Evolutionary conservation across 805 yeast genomes (phyloP), one percentile per base, ranked within the genome.

Genomic region (Crinitomyces ghanaensis): DNA sequence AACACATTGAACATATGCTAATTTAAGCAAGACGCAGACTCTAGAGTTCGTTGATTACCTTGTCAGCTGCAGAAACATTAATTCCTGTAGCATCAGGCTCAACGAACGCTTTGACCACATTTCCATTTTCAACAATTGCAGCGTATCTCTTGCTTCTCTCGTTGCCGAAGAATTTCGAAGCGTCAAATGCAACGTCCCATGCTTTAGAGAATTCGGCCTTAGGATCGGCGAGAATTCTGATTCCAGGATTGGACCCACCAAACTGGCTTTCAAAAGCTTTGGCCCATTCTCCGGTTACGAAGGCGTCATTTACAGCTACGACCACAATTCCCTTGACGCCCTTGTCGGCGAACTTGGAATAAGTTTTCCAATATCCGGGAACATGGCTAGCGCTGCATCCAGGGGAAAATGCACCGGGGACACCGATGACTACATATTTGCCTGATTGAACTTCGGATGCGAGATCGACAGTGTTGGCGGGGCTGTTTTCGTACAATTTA

Each of bases 51-150:
- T n/a, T n/a, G n/a, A n/a, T n/a, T n/a, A 59, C 57, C 22, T 49
- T 34, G 17, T 36, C 44, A 13, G 51, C 49, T 8, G 38, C 35
- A 19, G 48, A 41, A 4, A 44, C 59, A 19, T 71, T 68, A 43
- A 84, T 70, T 8, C 85, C 71, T 27, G 77, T 72, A 58, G 73
- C 74, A 53, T 84, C 94, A 17, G 93, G 88, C 62, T 85, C 95
- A 31, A 74, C 72, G 50, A 77, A 78, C 21, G 72, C 62, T 40
- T 74, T 61, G 30, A 61, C 58, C 36, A 85, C 85, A 47, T 64
- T 66, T 38, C 93, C 93, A 45, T 84, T 72, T 41, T 80, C 77
- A 11, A 83, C 75, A 33, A 81, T 57, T 28, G 81, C 62, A 14
- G 88, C 93, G 46, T 70, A 80, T 59, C 95, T 72, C 58, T 71